Evolutionary conservation across 208 protist genomes (phyloP).

Genomic region (Trypanosoma rangeli): DNA sequence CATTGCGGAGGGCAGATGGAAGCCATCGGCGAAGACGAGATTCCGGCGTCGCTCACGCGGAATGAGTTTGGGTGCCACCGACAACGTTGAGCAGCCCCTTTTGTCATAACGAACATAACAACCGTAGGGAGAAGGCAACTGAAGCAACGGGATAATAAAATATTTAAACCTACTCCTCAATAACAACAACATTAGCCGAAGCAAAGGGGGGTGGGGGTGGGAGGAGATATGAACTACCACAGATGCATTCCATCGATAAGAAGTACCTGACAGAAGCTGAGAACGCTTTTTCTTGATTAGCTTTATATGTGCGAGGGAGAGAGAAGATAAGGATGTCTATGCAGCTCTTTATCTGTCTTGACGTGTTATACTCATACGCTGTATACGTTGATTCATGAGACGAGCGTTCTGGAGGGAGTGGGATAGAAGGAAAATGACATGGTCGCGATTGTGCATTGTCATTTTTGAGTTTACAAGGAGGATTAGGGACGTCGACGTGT

Average conservation of each 20-base stretch:
- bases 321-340: background rate
- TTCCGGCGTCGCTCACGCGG: constrained; percentile 19
- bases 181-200: background rate
- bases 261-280: no score
- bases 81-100: constrained; percentile 26
- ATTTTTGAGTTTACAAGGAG: background rate
- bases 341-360: background rate
- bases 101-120: constrained; percentile 6
- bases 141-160: background rate
- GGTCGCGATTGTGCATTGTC: background rate
- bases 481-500: background rate
- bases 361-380: background rate
- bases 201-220: no score
- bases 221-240: no score
- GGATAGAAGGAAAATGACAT: background rate
- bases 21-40: constrained; percentile 21
- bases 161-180: no score
- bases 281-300: no score
- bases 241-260: no score
- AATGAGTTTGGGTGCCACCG: constrained; percentile 30
- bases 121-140: background rate
- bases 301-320: background rate
- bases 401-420: background rate
- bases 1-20: constrained; percentile 25
- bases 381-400: background rate